Conservation (phyloP, 768 basidiomycete genomes). For the Arthromyces matolae region DNA sequence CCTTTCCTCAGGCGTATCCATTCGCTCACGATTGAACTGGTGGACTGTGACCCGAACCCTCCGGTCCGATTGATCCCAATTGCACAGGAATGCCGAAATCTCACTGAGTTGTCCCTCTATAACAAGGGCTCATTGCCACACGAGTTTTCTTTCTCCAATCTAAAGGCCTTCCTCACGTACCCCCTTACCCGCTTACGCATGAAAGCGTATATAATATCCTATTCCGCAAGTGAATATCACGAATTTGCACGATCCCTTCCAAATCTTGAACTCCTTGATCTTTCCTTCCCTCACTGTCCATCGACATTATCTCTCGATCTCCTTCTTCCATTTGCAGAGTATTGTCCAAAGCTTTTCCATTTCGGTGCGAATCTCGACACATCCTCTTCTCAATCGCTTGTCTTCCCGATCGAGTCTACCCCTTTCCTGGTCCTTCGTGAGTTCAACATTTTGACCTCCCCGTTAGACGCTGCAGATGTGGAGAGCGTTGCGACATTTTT, state of each 20-base stretch:
- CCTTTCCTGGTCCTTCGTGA: background rate
- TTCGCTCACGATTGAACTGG: background rate
- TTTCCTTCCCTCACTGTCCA: too few relatives aligned
- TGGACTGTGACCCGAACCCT: background rate
- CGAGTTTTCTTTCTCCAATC: background rate
- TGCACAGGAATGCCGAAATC: background rate
- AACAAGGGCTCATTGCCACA: background rate
- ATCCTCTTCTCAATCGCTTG: background rate
- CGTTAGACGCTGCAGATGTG: background rate
- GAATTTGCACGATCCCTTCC: background rate
- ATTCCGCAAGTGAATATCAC: background rate
- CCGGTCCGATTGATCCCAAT: background rate
- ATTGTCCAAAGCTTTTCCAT: background rate
- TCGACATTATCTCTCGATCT: background rate
- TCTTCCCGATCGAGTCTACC: background rate
- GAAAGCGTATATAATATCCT: background rate
- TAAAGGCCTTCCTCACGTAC: background rate
- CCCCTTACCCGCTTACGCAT: background rate
- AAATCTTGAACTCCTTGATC: background rate
- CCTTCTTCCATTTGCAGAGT: background rate
- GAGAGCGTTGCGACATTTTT: background rate
- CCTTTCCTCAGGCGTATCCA: background rate
- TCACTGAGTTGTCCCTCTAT: background rate
- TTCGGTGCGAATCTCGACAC: background rate
- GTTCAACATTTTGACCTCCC: background rate